These are phyloP conservation scores for Fragaria iinumae DNA, from an alignment of 306 rosid genomes.

Conservation along the genomic window DNA sequence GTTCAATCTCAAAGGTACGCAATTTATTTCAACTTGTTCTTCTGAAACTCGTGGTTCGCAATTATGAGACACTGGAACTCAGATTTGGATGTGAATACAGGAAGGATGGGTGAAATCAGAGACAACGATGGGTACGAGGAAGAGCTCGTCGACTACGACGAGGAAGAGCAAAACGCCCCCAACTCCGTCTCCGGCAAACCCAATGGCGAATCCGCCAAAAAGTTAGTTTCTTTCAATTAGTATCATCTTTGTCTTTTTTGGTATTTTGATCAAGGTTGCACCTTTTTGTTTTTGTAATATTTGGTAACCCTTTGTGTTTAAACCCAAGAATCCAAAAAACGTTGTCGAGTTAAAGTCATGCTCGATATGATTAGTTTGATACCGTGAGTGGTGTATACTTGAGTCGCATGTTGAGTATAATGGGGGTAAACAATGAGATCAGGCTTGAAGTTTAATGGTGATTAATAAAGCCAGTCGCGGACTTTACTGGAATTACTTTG, in stretches of 20 bases:
- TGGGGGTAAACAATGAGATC: neutral
- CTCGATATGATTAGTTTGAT: neutral
- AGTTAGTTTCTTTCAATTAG: conserved; percentile 36
- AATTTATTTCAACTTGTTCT: neutral
- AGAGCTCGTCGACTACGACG: conserved; percentile 71
- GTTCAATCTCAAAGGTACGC: conserved; percentile 43
- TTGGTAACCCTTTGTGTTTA: too few relatives aligned
- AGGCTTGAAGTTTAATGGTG: neutral
- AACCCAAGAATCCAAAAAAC: neutral
- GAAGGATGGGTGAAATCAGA: conserved; percentile 64
- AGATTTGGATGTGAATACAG: neutral
- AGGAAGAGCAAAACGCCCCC: conserved; percentile 59
- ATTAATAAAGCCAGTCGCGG: neutral
- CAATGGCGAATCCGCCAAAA: conserved; percentile 49
- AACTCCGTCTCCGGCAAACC: conserved; percentile 53
- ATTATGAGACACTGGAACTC: conserved; percentile 6
- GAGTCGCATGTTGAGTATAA: neutral
- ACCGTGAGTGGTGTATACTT: neutral
- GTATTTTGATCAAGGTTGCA: neutral
- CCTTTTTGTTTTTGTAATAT: neutral
- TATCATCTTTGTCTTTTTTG: neutral
- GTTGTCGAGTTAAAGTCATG: neutral
- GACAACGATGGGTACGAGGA: conserved; percentile 70
- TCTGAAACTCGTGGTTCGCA: neutral
- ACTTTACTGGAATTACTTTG: neutral